Conservation (phyloP, 768 basidiomycete genomes). For the Mycena galopus region DNA sequence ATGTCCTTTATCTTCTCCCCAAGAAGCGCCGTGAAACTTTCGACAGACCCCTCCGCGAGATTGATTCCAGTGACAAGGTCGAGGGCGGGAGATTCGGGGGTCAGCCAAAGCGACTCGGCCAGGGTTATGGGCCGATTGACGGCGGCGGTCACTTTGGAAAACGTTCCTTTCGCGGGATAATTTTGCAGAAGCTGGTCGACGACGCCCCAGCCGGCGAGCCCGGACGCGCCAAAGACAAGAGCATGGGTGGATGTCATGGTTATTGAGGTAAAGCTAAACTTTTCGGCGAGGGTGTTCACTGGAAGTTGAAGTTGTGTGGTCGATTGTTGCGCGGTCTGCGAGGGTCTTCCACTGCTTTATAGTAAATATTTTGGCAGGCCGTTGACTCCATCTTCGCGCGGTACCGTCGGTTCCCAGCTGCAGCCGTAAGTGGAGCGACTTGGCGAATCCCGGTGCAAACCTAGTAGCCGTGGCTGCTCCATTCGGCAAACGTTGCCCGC, state of each 20-base stretch:
- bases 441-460: too few relatives aligned
- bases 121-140: slow-evolving; percentile 27
- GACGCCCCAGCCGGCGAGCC: slow-evolving; percentile 33
- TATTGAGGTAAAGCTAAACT: too few relatives aligned
- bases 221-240: slow-evolving; percentile 33
- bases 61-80: slow-evolving; percentile 22
- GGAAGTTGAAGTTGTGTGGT: too few relatives aligned
- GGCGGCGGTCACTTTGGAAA: slow-evolving; percentile 30
- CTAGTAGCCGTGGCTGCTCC: too few relatives aligned
- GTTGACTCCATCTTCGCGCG: too few relatives aligned
- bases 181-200: slow-evolving; percentile 31
- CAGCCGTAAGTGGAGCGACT: too few relatives aligned
- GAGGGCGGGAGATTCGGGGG: slow-evolving; percentile 12
- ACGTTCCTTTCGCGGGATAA: slow-evolving; percentile 26
- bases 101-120: slow-evolving; percentile 28
- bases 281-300: too few relatives aligned
- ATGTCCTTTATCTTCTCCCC: slow-evolving; percentile 16
- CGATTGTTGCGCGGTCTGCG: too few relatives aligned
- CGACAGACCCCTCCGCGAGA: slow-evolving; percentile 20
- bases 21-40: slow-evolving; percentile 20
- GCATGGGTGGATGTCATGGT: slow-evolving; percentile 23
- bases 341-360: too few relatives aligned
- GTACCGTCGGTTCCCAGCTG: too few relatives aligned
- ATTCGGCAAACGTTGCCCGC: too few relatives aligned
- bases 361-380: too few relatives aligned